A percentile compares a stretch with the other conserved stretches of the same genome.
Conservation (phyloP, 768 basidiomycete genomes). For the Dictyophora rubrovolvata region DNA sequence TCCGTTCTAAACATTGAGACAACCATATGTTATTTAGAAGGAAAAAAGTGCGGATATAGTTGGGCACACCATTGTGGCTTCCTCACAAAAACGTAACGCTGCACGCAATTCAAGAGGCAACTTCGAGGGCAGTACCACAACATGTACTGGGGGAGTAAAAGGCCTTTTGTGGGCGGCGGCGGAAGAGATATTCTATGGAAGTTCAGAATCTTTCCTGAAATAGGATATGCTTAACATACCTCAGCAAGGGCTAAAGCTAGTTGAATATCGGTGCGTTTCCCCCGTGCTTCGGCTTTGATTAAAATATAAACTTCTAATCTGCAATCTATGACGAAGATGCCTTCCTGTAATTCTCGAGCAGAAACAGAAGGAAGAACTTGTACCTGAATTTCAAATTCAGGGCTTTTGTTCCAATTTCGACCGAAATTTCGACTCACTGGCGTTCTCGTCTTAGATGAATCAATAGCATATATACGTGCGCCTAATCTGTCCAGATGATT, state of each 20-base stretch:
- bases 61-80: conserved; percentile 42
- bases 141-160: conserved; percentile 65
- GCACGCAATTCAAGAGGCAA: conserved; percentile 61
- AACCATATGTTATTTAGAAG: conserved; percentile 2
- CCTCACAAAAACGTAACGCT: conserved; percentile 62
- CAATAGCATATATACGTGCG: conserved; percentile 54
- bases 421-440: conserved; percentile 28
- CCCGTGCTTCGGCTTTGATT: conserved; percentile 57
- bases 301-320: conserved; percentile 73
- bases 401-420: background rate
- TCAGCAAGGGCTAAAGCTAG: conserved; percentile 48
- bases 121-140: conserved; percentile 61
- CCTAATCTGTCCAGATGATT: conserved; percentile 26
- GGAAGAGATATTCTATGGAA: conserved; percentile 40
- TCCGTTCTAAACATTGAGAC: conserved; percentile 37
- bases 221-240: conserved; percentile 27
- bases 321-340: conserved; percentile 63
- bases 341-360: conserved; percentile 25
- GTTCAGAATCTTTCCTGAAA: background rate
- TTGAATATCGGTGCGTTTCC: conserved; percentile 46
- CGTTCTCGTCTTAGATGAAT: conserved; percentile 24
- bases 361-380: conserved; percentile 33
- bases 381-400: conserved; percentile 30
- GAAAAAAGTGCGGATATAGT: background rate
- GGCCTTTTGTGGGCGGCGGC: conserved; percentile 46